Evolutionary conservation across 2,329 filamentous ascomycete genomes (phyloP).

Genomic region (Endocalyx cinctus): DNA sequence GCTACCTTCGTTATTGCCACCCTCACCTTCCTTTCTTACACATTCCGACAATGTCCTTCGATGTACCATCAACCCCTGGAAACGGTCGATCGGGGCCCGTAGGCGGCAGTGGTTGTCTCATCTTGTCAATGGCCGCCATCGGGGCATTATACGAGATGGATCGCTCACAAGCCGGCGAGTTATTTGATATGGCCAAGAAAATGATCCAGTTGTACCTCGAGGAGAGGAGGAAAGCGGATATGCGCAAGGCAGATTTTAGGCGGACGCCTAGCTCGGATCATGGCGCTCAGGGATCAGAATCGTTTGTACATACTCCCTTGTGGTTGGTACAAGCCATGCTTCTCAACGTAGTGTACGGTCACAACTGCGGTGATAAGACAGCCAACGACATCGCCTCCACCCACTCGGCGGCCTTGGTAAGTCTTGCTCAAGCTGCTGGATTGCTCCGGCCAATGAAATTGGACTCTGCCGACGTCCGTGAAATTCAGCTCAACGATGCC

Average conservation of each 20-base stretch:
- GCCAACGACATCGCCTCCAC: conserved; percentile 89
- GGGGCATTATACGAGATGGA: conserved; percentile 78
- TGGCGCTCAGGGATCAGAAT: conserved; percentile 48
- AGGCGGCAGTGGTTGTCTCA: conserved; percentile 79
- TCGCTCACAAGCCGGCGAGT: conserved; percentile 68
- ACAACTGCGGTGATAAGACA: conserved; percentile 88
- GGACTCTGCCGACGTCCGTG: conserved; percentile 42
- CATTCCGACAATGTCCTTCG: conserved; percentile 86
- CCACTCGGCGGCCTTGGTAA: conserved; percentile 86
- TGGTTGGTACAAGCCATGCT: conserved; percentile 98
- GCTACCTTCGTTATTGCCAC: conserved; percentile 89
- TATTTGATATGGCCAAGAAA: conserved; percentile 92
- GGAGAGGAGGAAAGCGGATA: conserved; percentile 80
- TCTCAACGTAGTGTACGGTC: conserved; percentile 90
- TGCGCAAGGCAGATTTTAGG: conserved; percentile 58
- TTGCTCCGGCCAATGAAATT: conserved; percentile 48
- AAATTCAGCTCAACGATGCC: conserved; percentile 54
- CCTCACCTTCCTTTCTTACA: conserved; percentile 94
- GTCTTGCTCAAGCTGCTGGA: conserved; percentile 84
- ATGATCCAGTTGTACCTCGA: conserved; percentile 93
- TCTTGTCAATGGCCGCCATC: conserved; percentile 81
- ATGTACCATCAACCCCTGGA: conserved; percentile 64
- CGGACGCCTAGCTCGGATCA: conserved; percentile 45
- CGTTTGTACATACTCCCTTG: conserved; percentile 70
- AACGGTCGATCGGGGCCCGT: conserved; percentile 56